Conservation (phyloP, 2,329 filamentous ascomycete species). For the Exophiala sp. region DNA sequence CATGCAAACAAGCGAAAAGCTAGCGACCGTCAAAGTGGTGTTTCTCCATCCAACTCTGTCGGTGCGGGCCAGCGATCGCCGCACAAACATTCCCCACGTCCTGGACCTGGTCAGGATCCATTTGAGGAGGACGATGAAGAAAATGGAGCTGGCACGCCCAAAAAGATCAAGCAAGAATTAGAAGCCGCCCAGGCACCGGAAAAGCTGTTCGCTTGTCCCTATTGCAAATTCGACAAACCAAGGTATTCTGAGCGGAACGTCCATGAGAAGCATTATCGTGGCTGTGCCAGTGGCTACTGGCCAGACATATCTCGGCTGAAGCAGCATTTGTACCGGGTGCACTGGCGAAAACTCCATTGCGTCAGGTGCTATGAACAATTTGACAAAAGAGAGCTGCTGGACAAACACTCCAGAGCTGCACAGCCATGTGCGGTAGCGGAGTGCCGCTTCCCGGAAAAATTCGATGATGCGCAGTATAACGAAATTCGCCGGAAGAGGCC, state of each 20-base stretch:
- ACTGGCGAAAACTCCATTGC: slow-evolving; percentile 22
- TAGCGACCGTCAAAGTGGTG: slow-evolving; percentile 1
- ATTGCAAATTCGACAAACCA: slow-evolving; percentile 24
- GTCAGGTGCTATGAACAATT: slow-evolving; percentile 22
- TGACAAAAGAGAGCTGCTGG: slow-evolving; percentile 15
- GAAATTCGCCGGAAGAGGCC: slow-evolving; percentile 26
- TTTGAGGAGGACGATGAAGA: slow-evolving; percentile 24
- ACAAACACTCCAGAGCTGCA: slow-evolving; percentile 13
- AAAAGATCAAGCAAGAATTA: slow-evolving; percentile 23
- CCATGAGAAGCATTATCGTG: slow-evolving; percentile 25
- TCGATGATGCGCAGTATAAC: slow-evolving; percentile 22
- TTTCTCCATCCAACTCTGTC: slow-evolving; percentile 12
- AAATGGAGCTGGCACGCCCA: slow-evolving; percentile 19
- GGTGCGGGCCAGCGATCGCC: slow-evolving; percentile 8
- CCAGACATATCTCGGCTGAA: slow-evolving; percentile 28
- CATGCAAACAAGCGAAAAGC: slow-evolving; percentile 26
- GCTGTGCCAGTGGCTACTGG: slow-evolving; percentile 25
- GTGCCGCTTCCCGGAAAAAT: slow-evolving; percentile 27
- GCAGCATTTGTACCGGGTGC: slow-evolving; percentile 29
- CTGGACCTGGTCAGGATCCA: slow-evolving; percentile 4
- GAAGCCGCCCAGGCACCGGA: slow-evolving; percentile 8
- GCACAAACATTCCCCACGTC: slow-evolving; percentile 11
- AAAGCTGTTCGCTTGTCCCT: slow-evolving; percentile 27
- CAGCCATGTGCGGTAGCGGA: slow-evolving; percentile 15
- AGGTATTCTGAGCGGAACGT: slow-evolving; percentile 26